Conservation (phyloP, 768 basidiomycete genomes). For the Leccinum variicolor region DNA sequence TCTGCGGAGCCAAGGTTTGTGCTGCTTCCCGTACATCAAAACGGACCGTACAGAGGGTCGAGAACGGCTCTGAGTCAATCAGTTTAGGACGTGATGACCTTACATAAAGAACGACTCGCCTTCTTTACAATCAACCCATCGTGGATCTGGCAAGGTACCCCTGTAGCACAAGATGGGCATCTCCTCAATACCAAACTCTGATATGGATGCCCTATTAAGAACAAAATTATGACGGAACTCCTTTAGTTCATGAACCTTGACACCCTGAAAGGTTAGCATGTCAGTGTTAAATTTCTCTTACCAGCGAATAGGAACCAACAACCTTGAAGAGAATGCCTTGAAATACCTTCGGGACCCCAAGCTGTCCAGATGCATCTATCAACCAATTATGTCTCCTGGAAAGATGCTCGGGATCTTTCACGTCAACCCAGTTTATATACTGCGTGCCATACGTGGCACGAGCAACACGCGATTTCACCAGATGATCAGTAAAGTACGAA, state of each 20-base stretch:
- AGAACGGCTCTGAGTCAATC: conserved; percentile 5
- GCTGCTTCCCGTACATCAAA: conserved; percentile 8
- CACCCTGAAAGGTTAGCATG: background rate
- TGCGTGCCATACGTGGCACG: conserved; percentile 52
- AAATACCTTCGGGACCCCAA: conserved; percentile 5
- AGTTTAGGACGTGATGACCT: background rate
- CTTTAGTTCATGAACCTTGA: conserved; percentile 3
- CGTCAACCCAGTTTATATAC: conserved; percentile 27
- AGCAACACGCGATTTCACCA: conserved; percentile 44
- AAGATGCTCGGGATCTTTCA: conserved; percentile 5
- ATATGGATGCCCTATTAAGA: background rate
- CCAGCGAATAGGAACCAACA: background rate
- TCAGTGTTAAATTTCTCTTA: background rate
- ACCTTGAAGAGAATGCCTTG: conserved; percentile 7
- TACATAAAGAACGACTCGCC: background rate
- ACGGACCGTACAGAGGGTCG: conserved; percentile 8
- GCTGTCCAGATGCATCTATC: background rate
- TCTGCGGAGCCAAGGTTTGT: background rate
- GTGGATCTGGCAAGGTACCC: conserved; percentile 4
- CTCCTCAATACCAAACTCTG: conserved; percentile 1
- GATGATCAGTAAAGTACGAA: conserved; percentile 37
- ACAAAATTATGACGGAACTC: conserved; percentile 16
- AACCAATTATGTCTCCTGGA: conserved; percentile 8
- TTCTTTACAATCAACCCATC: conserved; percentile 10
- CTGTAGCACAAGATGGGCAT: conserved; percentile 11